Conservation (phyloP, 306 rosid genomes). For the Prunus dulcis region DNA sequence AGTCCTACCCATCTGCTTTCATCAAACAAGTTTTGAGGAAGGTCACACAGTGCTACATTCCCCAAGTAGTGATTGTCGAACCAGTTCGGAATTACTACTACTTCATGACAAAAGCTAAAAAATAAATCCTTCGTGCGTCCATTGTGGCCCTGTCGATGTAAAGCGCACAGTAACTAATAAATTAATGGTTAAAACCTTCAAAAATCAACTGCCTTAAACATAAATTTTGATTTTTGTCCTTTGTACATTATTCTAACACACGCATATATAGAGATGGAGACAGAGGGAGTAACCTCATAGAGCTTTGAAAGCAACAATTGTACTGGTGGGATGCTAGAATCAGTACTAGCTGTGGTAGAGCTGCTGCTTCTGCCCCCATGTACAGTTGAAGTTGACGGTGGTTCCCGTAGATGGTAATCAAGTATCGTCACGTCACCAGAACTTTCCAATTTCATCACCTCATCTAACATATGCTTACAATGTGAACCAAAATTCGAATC, state of each 20-base stretch:
- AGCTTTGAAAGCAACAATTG: not conserved
- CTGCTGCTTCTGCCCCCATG: not conserved
- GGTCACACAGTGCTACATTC: not conserved
- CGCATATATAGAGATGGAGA: no score
- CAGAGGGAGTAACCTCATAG: not conserved
- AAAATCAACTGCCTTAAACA: no score
- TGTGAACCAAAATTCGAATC: not conserved
- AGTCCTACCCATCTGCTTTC: slow-evolving; percentile 7
- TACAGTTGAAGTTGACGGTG: no score
- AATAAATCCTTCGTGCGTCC: not conserved
- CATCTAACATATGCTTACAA: not conserved
- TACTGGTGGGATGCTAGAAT: not conserved
- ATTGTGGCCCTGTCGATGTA: not conserved
- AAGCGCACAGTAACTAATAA: not conserved
- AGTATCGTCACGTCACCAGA: not conserved
- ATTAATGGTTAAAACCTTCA: not conserved
- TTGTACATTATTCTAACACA: no score
- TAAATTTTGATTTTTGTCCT: no score
- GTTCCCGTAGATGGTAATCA: fast-evolving
- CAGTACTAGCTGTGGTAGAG: not conserved
- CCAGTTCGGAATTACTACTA: not conserved
- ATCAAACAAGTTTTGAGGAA: not conserved
- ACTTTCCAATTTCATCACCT: not conserved
- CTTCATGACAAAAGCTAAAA: not conserved
- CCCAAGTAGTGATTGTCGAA: slow-evolving; percentile 4